These are phyloP conservation scores for Ophiorrhiza pumila DNA, from an alignment of 257 asterid species.

Conservation along the genomic window DNA sequence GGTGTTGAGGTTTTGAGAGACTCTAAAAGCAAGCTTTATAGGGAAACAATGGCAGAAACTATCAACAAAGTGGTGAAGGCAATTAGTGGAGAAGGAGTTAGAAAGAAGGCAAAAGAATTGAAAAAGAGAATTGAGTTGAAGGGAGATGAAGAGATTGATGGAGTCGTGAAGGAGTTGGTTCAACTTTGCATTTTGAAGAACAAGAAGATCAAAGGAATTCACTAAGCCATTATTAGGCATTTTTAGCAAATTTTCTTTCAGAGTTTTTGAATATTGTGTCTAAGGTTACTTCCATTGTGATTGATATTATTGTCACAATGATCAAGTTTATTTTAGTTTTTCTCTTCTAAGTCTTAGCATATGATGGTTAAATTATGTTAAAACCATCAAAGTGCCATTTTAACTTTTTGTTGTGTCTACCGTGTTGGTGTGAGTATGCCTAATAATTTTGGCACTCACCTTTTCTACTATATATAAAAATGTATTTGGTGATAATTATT, in stretches of 20 bases:
- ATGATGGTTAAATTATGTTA: too few relatives aligned
- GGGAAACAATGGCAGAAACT: conserved; percentile 1
- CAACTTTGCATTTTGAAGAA: conserved; percentile 1
- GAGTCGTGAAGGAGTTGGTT: conserved; percentile 7
- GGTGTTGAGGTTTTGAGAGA: conserved; percentile 20
- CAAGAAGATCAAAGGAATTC: neutral
- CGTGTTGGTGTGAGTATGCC: too few relatives aligned
- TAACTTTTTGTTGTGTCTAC: too few relatives aligned
- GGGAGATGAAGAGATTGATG: conserved; percentile 19
- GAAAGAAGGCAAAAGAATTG: conserved; percentile 14
- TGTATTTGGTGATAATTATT: too few relatives aligned
- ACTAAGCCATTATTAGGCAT: neutral
- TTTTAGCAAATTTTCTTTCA: neutral
- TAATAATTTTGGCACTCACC: too few relatives aligned
- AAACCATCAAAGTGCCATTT: too few relatives aligned
- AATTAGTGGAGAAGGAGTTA: conserved; percentile 6
- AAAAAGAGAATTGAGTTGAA: conserved; percentile 3
- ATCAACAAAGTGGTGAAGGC: conserved; percentile 8
- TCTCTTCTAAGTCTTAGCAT: too few relatives aligned
- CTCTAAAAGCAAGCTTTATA: neutral
- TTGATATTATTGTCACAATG: too few relatives aligned
- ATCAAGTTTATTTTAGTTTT: too few relatives aligned
- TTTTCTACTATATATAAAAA: too few relatives aligned
- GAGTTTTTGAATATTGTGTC: too few relatives aligned
- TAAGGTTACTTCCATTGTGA: too few relatives aligned